Evolutionary conservation across 192 early-diverging fungal genomes (phyloP).

Genomic region (Coemansia sp.): DNA sequence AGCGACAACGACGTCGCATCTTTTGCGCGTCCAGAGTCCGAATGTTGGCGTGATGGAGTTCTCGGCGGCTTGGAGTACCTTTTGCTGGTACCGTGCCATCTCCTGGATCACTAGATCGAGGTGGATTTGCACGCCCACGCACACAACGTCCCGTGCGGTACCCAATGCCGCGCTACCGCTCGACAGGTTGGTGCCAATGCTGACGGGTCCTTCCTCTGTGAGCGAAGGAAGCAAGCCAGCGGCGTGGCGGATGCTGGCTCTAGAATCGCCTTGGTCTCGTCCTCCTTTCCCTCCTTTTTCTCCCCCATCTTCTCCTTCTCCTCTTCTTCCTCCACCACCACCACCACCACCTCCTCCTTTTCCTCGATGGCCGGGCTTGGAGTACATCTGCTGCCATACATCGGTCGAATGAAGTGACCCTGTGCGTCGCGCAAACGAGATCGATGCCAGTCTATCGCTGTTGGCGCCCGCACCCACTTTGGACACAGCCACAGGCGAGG

Average conservation of each 20-base stretch:
- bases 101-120: constrained; percentile 67
- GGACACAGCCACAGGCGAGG: not conserved
- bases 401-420: constrained; percentile 38
- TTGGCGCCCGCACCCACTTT: too few relatives aligned
- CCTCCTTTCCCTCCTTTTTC: too few relatives aligned
- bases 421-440: constrained; percentile 33
- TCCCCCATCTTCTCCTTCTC: not conserved
- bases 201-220: constrained; percentile 4
- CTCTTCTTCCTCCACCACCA: not conserved
- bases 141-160: constrained; percentile 52
- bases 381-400: constrained; percentile 45
- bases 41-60: constrained; percentile 38
- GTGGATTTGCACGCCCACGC: constrained; percentile 83
- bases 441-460: constrained; percentile 12
- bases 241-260: not conserved
- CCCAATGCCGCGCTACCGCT: constrained; percentile 39
- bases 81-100: constrained; percentile 62
- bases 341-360: not conserved
- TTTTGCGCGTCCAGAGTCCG: constrained; percentile 60
- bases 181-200: constrained; percentile 45
- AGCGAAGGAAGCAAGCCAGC: not conserved
- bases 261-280: too few relatives aligned
- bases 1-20: constrained; percentile 77
- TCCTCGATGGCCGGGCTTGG: not conserved
- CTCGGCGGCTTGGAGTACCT: constrained; percentile 22